Percentiles rank a stretch among this genome's conserved stretches.
Conservation (phyloP, 2,329 filamentous ascomycete species). For the Colletotrichum agaves region DNA sequence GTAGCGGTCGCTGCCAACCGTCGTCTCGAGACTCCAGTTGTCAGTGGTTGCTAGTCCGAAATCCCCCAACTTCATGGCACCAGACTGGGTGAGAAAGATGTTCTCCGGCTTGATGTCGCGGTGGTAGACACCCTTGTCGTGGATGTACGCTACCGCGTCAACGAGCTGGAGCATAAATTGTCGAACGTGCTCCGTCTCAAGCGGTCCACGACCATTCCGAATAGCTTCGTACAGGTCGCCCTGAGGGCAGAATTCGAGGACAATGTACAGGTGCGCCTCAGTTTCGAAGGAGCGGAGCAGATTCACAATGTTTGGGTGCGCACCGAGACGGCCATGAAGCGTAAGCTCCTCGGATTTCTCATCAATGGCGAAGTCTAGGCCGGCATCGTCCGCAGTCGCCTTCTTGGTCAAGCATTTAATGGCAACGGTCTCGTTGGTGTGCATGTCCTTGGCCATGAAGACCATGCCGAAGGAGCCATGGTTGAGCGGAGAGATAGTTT, state of each 20-base stretch:
- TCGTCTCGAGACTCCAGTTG: conserved; percentile 89
- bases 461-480: conserved; percentile 99
- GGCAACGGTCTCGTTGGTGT: conserved; percentile 83
- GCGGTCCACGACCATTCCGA: conserved; percentile 83
- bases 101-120: conserved; percentile 99
- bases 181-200: conserved; percentile 96
- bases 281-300: conserved; percentile 93
- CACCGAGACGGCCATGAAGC: conserved; percentile 81
- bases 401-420: conserved; percentile 97
- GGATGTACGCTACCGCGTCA: conserved; percentile 89
- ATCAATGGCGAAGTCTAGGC: conserved; percentile 77
- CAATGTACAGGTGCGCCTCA: conserved; percentile 87
- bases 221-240: conserved; percentile 99
- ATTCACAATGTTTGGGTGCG: conserved; percentile 94
- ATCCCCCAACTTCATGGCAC: conserved; percentile 95
- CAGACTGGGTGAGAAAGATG: conserved; percentile 90
- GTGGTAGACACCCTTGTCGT: conserved; percentile 91
- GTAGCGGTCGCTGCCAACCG: conserved; percentile 96
- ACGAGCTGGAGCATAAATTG: conserved; percentile 97
- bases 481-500: conserved; percentile 93
- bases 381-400: conserved; percentile 68
- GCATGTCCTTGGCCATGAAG: conserved; percentile 86
- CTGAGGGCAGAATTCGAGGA: conserved; percentile 94
- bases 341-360: conserved; percentile 84
- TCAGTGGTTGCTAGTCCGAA: conserved; percentile 93